A percentile compares a stretch with the other conserved stretches of the same genome.
phyloP scores from a whole-genome alignment of 2,329 filamentous ascomycete genomes.

The Cercospora nicotianae region DNA sequence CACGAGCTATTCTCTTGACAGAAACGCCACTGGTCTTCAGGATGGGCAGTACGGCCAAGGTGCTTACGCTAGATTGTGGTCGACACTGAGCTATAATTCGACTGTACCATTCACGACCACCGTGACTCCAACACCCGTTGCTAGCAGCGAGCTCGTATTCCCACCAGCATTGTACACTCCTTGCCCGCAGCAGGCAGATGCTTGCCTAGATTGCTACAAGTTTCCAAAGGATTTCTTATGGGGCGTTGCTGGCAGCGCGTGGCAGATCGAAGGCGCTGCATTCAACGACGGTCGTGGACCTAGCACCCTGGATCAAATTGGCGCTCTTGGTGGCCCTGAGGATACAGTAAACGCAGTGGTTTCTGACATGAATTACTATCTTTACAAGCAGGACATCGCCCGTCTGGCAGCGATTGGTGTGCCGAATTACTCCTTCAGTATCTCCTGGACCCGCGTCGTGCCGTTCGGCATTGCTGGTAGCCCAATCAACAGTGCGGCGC shows the following conservation, averaged over 20 bases:
- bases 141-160: constrained; percentile 38
- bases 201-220: constrained; percentile 36
- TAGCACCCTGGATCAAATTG: constrained; percentile 30
- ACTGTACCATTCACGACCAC: constrained; percentile 35
- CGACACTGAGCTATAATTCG: constrained; percentile 25
- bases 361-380: constrained; percentile 21
- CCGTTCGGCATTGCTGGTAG: constrained; percentile 50
- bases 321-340: constrained; percentile 33
- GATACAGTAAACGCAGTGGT: constrained; percentile 34
- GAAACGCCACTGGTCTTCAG: constrained; percentile 20
- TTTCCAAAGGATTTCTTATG: constrained; percentile 37
- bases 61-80: constrained; percentile 28
- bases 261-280: constrained; percentile 38
- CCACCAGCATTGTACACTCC: constrained; percentile 39
- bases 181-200: constrained; percentile 34
- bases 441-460: constrained; percentile 52
- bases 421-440: constrained; percentile 45
- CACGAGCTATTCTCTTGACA: constrained; percentile 26
- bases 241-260: constrained; percentile 39
- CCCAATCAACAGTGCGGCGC: constrained; percentile 49
- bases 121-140: constrained; percentile 39
- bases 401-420: constrained; percentile 44
- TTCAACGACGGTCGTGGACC: constrained; percentile 36
- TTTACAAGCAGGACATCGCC: constrained; percentile 28
- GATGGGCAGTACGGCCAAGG: constrained; percentile 29